Base-by-base conservation (phyloP, 352 stramenopile species). In the Phytophthora pisi region DNA sequence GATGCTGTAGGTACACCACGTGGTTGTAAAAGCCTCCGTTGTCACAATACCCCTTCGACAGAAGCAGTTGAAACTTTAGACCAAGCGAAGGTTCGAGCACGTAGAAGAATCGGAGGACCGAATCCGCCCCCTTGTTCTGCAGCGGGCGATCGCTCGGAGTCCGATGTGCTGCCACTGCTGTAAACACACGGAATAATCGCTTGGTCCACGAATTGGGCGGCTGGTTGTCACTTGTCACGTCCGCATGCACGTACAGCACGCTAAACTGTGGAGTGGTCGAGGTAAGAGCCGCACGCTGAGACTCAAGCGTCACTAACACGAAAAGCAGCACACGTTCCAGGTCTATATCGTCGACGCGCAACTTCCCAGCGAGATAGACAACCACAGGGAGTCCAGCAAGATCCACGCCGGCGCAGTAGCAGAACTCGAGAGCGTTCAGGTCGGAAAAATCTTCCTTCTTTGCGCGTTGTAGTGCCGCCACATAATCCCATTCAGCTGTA, bases 31-130 rank as follows among this genome's bases (percentile, higher is more conserved):
- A 93, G 15, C 71, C 69, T 50, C 68, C 66, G 28, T 68, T 75
- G 15, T 90, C 74, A 40, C 66, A 73, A 10, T 92, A 90, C 20
- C 87, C 80, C 47, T 88, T 89, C 42, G 81, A 78, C 45, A 92
- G 65, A 2, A 92, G 79, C 42, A 96, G 45, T 18, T 91, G 70
- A 51, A 95, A 62, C 62, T 93, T 93, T 49, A 95, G 70, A 61
- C 83, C 88, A 56, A 93, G 67, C 2, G 75, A 90, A 15, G 89
- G 82, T 61, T 91, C 75, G 11, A 95, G 73, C 46, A 96, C 72
- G 72, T 95, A 96, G 46, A 93, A 90, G 56, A 84, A 88, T n/a
- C 76, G 73, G 46, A 96, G 60, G 15, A 90, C 90, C 26, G 68
- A 58, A 34, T 82, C 54, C 11, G 24, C 28, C 15, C 51, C 79